phyloP scores from a whole-genome alignment of 2,329 filamentous ascomycete genomes.

The Neurospora sp. region DNA sequence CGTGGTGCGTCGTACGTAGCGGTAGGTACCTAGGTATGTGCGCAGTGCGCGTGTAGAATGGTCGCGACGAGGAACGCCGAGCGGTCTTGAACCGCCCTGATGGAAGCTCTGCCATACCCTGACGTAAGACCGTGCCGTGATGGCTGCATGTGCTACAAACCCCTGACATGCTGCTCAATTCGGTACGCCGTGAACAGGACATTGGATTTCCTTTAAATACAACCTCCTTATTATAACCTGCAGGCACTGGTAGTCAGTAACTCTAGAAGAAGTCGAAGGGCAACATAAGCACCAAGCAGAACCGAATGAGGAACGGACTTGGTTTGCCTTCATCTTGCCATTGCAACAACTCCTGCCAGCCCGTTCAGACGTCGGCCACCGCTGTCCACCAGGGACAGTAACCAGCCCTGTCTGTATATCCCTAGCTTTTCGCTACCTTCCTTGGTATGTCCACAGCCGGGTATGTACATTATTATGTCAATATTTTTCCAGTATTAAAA shows the following conservation, averaged over 20 bases:
- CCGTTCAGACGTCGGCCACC: neutral
- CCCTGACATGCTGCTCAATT: neutral
- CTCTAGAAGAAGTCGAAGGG: neutral
- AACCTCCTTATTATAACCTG: neutral
- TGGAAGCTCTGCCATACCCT: neutral
- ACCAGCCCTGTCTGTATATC: neutral
- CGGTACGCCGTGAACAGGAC: neutral
- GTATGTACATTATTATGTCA: neutral
- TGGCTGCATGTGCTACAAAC: neutral
- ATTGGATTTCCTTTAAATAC: neutral
- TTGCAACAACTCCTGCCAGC: neutral
- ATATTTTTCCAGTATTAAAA: neutral
- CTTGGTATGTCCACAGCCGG: neutral
- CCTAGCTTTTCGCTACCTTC: neutral
- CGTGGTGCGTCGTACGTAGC: neutral
- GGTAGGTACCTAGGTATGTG: neutral
- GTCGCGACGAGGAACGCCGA: neutral
- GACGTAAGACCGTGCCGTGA: neutral
- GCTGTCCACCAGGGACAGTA: neutral
- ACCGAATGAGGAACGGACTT: neutral
- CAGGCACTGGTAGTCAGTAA: neutral
- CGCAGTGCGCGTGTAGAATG: neutral
- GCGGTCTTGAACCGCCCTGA: neutral
- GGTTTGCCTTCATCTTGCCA: neutral
- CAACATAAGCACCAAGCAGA: neutral